These are phyloP conservation scores for Pestalotiopsis sp. DNA, from an alignment of 2,329 filamentous ascomycete genomes.

Conservation along the genomic window DNA sequence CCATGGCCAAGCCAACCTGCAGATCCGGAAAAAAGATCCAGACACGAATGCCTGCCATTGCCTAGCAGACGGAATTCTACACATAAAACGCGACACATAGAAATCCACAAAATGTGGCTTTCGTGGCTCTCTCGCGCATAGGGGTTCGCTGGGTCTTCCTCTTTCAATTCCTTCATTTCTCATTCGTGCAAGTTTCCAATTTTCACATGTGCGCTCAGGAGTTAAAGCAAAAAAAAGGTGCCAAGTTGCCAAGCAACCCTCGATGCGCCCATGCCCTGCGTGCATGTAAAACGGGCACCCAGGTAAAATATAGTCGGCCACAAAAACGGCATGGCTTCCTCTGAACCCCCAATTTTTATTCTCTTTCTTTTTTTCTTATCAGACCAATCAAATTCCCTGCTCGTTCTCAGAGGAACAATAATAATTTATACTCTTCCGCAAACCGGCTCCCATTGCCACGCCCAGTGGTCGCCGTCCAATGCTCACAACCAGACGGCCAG, in stretches of 20 bases:
- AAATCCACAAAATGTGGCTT: neutral
- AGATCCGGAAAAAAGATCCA: neutral
- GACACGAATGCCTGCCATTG: neutral
- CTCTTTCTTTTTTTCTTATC: neutral
- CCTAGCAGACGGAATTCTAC: neutral
- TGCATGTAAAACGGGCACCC: too few species aligned
- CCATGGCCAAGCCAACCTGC: neutral
- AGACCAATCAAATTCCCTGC: neutral
- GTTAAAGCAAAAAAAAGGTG: neutral
- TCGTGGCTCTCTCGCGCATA: neutral
- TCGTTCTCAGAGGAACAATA: neutral
- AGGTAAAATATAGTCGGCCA: too few species aligned
- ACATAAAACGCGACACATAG: neutral
- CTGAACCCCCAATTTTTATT: neutral
- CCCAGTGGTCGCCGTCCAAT: neutral
- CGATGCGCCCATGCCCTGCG: too few species aligned
- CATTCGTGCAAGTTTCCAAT: neutral
- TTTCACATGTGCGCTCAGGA: neutral
- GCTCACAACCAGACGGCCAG: neutral
- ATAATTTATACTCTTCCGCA: neutral
- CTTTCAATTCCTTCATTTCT: constrained; percentile 13
- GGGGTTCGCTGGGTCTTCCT: neutral
- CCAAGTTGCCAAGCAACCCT: neutral
- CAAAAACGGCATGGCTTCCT: too few species aligned
- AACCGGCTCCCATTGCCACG: neutral